Conservation (phyloP, 1,284 basidiomycete genomes). For the Gomphus bonarii region DNA sequence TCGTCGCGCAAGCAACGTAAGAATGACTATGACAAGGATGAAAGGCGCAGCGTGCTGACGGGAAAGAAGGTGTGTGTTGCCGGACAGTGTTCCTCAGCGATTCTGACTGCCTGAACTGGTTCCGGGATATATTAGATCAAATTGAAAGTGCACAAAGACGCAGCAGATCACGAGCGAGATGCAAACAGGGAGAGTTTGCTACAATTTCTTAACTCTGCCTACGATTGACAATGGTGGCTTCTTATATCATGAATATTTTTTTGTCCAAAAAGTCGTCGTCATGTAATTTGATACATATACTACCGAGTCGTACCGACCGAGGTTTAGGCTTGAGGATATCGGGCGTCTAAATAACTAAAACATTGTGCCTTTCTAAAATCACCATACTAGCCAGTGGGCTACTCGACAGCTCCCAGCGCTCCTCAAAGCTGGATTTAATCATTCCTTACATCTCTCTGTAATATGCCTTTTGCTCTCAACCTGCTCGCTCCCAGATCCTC, state of each 20-base stretch:
- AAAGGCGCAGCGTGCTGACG: slow-evolving; percentile 34
- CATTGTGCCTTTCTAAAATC: neutral
- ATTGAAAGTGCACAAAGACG: slow-evolving; percentile 47
- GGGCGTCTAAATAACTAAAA: neutral
- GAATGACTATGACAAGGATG: neutral
- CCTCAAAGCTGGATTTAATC: slow-evolving; percentile 1
- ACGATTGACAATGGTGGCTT: slow-evolving; percentile 21
- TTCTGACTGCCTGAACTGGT: neutral
- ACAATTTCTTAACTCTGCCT: slow-evolving; percentile 44
- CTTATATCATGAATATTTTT: neutral
- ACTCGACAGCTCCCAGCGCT: neutral
- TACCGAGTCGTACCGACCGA: neutral
- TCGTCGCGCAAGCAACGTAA: slow-evolving; percentile 7
- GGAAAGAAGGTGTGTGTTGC: slow-evolving; percentile 37
- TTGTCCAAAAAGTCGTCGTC: neutral
- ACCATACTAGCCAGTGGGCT: neutral
- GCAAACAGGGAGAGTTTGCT: slow-evolving; percentile 40
- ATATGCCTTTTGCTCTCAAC: slow-evolving; percentile 2
- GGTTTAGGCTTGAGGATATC: neutral
- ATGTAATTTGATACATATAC: neutral
- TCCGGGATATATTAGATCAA: slow-evolving; percentile 33
- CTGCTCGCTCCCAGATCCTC: neutral
- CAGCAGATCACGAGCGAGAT: slow-evolving; percentile 41
- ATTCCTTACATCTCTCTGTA: neutral
- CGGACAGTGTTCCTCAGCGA: neutral